Percentiles rank a stretch among this genome's conserved stretches.
phyloP scores from a whole-genome alignment of 768 basidiomycete genomes.

The Boletus subparvulus region DNA sequence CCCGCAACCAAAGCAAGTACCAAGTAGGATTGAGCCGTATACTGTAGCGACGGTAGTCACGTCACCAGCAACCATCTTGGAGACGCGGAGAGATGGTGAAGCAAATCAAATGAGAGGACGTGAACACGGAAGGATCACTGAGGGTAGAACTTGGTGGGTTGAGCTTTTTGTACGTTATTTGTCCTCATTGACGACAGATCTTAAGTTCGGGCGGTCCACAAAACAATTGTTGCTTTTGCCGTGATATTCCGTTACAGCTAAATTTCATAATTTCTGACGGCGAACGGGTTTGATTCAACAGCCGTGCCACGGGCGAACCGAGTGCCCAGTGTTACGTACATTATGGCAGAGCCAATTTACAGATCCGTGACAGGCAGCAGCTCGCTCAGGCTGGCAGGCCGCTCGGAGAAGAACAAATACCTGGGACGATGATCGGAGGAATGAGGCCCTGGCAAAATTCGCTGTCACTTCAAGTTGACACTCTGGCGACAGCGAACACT shows the following conservation, averaged over 20 bases:
- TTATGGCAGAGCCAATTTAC: background rate
- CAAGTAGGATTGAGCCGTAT: slow-evolving; percentile 33
- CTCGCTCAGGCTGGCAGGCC: no score
- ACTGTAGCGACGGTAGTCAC: slow-evolving; percentile 31
- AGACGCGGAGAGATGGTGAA: background rate
- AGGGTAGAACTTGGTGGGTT: background rate
- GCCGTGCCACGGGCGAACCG: background rate
- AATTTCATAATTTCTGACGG: slow-evolving; percentile 6
- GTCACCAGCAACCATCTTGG: slow-evolving; percentile 29
- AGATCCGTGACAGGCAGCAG: no score
- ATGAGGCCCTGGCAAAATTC: no score
- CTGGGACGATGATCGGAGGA: no score
- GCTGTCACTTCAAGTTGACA: background rate
- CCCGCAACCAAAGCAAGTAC: slow-evolving; percentile 32
- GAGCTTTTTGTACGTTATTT: slow-evolving; percentile 35
- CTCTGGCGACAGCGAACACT: no score
- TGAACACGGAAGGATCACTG: slow-evolving; percentile 29
- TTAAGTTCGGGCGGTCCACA: slow-evolving; percentile 14
- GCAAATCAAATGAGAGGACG: slow-evolving; percentile 30
- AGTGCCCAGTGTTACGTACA: background rate
- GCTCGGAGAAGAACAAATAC: background rate
- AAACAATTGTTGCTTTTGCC: slow-evolving; percentile 13
- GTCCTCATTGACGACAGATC: slow-evolving; percentile 30
- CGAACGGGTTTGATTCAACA: background rate
- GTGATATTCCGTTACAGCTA: slow-evolving; percentile 18